A percentile compares a stretch with the other conserved stretches of the same genome.
Conservation (phyloP, 306 rosid genomes). For the Vigna unguiculata region DNA sequence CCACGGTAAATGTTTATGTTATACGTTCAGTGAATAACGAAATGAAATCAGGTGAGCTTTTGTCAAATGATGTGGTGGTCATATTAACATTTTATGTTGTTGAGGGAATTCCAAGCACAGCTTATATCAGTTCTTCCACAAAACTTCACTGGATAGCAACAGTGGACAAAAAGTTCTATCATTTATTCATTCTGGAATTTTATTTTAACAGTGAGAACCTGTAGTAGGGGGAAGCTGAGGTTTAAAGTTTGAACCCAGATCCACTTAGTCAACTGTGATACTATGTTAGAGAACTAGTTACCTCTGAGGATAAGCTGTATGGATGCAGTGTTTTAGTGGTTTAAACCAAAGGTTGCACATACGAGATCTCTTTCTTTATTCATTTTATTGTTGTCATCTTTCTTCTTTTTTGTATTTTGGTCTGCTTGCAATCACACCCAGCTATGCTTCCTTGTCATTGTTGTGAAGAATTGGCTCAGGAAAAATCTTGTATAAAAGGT, state of each 20-base stretch:
- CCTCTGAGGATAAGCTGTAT: conserved; percentile 21
- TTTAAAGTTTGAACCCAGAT: background rate
- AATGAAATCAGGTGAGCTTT: conserved; percentile 19
- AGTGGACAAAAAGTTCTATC: background rate
- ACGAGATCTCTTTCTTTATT: conserved; percentile 10
- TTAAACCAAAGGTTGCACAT: background rate
- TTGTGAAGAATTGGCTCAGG: no score
- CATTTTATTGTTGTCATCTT: background rate
- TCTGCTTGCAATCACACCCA: no score
- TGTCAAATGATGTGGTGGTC: background rate
- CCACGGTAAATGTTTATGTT: conserved; percentile 15
- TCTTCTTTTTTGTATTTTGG: no score
- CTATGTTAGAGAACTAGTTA: conserved; percentile 5
- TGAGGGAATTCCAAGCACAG: background rate
- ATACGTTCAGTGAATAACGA: background rate
- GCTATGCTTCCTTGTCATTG: background rate
- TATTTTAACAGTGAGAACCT: background rate
- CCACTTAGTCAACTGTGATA: background rate
- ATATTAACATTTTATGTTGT: conserved; percentile 24
- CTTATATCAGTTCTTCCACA: background rate
- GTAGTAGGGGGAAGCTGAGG: background rate
- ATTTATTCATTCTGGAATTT: background rate
- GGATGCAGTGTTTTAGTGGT: background rate
- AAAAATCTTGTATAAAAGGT: no score
- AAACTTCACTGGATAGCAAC: background rate